Base-by-base conservation (phyloP, 163 green algal genomes). In the Picocystis sp. region DNA sequence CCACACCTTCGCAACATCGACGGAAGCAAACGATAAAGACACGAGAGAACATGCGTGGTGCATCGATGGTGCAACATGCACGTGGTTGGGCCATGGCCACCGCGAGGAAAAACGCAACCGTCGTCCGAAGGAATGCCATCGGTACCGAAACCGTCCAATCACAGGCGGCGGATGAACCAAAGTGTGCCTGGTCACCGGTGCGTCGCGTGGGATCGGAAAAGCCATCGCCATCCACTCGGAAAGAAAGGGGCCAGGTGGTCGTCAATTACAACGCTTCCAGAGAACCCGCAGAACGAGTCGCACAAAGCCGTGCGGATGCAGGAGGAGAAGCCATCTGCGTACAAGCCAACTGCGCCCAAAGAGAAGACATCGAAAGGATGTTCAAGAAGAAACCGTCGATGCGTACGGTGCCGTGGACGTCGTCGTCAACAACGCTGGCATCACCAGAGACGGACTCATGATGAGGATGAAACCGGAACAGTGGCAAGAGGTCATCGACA, bases 381-480 rank as follows among this genome's bases (percentile, higher is more conserved):
- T 72, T 86, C 56, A n/a, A n/a, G 76, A 73, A 19, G 63, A 65
- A 25, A 64, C 68, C 1, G 56, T 72, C 14, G 77, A 86, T 34
- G 73, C 85, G 67, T 89, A 73, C 70, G 81, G 81, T 43, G 62
- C 58, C 15, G 45, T 92, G 21, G 82, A 92, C 44, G 75, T 92
- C 43, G 62, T 92, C 47, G 79, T 92, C 24, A 92, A 92, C 69
- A 88, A 89, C 57, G 81, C 78, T 77, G 90, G 90, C 50, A 99
- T 99, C 78, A 99, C 91, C 0, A 62, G 77, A 1, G 91, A 99
- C 73, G 86, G 72, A 1, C 67, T 99, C 34, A 87, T 99, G 70
- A 92, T 95, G 84, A 81, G 89, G 67, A 99, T 99, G 91, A 99
- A 97, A 82, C 77, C 76, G 0, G 76, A 90, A 29, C 74, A 91